Base-by-base conservation (phyloP, 2,329 filamentous ascomycete species). In the Paraphoma sp. region DNA sequence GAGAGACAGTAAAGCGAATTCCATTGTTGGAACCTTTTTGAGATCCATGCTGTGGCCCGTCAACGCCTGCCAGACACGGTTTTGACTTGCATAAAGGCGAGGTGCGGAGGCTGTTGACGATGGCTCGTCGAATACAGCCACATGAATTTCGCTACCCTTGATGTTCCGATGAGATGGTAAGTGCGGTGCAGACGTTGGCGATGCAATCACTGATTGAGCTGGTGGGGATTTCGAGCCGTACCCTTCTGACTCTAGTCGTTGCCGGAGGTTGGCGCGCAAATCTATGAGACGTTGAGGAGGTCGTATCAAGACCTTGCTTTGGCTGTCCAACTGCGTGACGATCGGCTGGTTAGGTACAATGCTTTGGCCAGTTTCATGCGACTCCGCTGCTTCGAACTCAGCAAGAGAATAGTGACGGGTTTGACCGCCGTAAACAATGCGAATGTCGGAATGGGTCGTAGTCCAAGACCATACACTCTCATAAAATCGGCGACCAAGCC, bases 391-490 rank as follows among this genome's bases (percentile, higher is more conserved):
- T 56, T 76, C 70, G 30, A 76, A 74, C 29, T 75, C 70, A 0
- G 65, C 47, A 9, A 76, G 67, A 9, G 68, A 69, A 16, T 72
- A 65, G 3, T 57, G 54, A 51, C 63, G 54, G 51, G 62, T 54
- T 60, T 81, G 76, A 23, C 75, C 72, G 48, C 82, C 73, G 28
- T 79, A 72, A 23, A 83, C 78, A 31, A 87, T 79, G 3, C 79
- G 82, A 44, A 88, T 79, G 57, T 88, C 86, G 1, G 82, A 79
- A 64, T 87, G 81, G 44, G 74, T 75, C 10, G 75, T 80, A 48
- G 89, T 75, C 85, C 85, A 88, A 36, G 76, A 74, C 84, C 86
- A 88, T 36, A 85, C 76, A 47, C 80, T 81, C 47, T 82, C 79
- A 55, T 85, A 76, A 57, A 88, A 82, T 7, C 60, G 73, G 36